These are phyloP conservation scores for Hypoxylon crocopeplum DNA, from an alignment of 495 filamentous ascomycete species.

Conservation along the genomic window DNA sequence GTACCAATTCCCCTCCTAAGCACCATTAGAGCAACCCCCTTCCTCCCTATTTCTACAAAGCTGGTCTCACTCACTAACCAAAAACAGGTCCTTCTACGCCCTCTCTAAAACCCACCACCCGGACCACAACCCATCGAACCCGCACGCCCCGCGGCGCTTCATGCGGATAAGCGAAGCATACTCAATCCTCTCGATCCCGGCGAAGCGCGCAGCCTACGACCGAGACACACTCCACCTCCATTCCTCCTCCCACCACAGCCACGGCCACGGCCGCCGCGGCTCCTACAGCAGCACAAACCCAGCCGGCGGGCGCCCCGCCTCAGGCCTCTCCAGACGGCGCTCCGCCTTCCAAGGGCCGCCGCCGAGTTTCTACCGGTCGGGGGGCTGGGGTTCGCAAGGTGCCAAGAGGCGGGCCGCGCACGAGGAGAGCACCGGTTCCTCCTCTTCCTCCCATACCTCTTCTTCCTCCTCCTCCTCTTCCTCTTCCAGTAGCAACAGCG, in stretches of 20 bases:
- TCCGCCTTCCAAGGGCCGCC: slow-evolving; percentile 82
- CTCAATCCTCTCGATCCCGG: slow-evolving; percentile 70
- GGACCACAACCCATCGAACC: slow-evolving; percentile 83
- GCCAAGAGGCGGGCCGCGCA: slow-evolving; percentile 57
- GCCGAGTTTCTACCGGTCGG: slow-evolving; percentile 82
- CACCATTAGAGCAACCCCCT: too few species aligned
- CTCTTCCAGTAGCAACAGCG: too few species aligned
- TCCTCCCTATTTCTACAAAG: too few species aligned
- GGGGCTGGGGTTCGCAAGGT: slow-evolving; percentile 69
- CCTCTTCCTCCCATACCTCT: slow-evolving; percentile 35
- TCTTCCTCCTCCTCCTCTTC: slow-evolving; percentile 19
- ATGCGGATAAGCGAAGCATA: slow-evolving; percentile 88
- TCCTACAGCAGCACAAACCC: slow-evolving; percentile 56
- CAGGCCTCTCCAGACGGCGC: slow-evolving; percentile 80
- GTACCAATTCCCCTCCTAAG: too few species aligned
- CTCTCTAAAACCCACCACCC: slow-evolving; percentile 95
- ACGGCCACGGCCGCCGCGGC: slow-evolving; percentile 32
- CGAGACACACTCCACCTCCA: slow-evolving; percentile 60
- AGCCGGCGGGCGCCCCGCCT: slow-evolving; percentile 74
- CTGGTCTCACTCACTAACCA: too few species aligned
- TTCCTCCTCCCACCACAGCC: slow-evolving; percentile 29
- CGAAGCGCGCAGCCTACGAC: slow-evolving; percentile 82
- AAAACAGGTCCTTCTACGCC: slow-evolving; percentile 80
- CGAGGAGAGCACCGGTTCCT: slow-evolving; percentile 43
- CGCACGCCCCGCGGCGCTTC: slow-evolving; percentile 77